Conservation (phyloP, 805 yeast genomes). For the Kuraishia hungarica region DNA sequence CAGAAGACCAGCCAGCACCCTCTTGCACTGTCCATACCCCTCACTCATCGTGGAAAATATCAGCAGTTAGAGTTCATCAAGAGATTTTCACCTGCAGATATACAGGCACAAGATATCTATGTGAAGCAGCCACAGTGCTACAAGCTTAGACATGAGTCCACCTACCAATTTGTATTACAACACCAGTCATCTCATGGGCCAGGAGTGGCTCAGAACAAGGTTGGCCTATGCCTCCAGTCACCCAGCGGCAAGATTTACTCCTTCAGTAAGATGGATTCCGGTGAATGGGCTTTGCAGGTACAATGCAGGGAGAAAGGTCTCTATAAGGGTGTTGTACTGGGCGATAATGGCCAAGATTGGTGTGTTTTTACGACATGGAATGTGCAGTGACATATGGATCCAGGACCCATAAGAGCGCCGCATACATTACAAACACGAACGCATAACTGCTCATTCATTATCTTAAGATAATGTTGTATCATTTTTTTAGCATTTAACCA, state of each 20-base stretch:
- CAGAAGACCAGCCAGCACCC: slow-evolving; percentile 42
- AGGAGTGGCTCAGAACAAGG: slow-evolving; percentile 33
- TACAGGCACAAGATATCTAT: slow-evolving; percentile 68
- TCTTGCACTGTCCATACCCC: slow-evolving; percentile 63
- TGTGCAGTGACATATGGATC: not conserved
- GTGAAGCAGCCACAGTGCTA: slow-evolving; percentile 78
- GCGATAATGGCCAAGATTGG: slow-evolving; percentile 74
- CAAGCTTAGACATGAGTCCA: slow-evolving; percentile 43
- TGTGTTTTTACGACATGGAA: slow-evolving; percentile 90
- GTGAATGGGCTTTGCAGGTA: slow-evolving; percentile 48
- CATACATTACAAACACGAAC: not conserved
- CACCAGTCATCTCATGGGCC: slow-evolving; percentile 43
- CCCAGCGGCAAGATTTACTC: slow-evolving; percentile 77
- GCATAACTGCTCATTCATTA: not conserved
- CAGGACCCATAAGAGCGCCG: not conserved
- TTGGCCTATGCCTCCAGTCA: slow-evolving; percentile 56
- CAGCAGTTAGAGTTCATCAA: slow-evolving; percentile 62
- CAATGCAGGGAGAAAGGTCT: slow-evolving; percentile 65
- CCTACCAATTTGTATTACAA: slow-evolving; percentile 55
- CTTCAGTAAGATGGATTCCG: slow-evolving; percentile 40
- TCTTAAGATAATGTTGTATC: not conserved
- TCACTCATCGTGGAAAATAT: slow-evolving; percentile 61
- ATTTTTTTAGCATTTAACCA: not conserved
- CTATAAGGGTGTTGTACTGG: slow-evolving; percentile 78
- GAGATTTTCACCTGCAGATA: slow-evolving; percentile 62